Conservation (phyloP, 176 grass and related monocot genomes). For the Cenchrus fungigraminus region DNA sequence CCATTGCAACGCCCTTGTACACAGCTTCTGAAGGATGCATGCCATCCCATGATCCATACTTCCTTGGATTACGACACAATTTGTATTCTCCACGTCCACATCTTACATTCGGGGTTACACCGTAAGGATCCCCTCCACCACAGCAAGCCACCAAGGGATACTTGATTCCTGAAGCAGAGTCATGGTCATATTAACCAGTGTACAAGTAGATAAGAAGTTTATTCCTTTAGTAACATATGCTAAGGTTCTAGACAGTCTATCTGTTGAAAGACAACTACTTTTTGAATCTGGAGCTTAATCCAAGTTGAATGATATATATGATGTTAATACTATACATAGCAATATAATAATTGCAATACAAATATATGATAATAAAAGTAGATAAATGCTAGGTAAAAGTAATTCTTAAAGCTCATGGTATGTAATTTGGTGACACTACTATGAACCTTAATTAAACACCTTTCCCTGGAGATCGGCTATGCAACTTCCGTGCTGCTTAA, state of each 20-base stretch:
- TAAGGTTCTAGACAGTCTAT: neutral
- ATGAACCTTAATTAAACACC: neutral
- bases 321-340: neutral
- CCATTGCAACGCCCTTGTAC: slow-evolving; percentile 54
- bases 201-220: neutral
- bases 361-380: neutral
- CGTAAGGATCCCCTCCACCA: slow-evolving; percentile 45
- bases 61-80: slow-evolving; percentile 46
- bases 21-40: slow-evolving; percentile 50
- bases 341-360: neutral
- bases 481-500: neutral
- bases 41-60: slow-evolving; percentile 74
- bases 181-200: neutral
- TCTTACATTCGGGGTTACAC: neutral
- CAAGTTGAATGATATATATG: neutral
- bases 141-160: slow-evolving; percentile 67
- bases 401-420: neutral
- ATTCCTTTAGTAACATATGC: neutral
- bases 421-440: neutral
- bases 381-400: neutral
- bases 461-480: neutral
- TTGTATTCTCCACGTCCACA: slow-evolving; percentile 45
- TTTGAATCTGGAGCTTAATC: neutral
- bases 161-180: slow-evolving; percentile 48
- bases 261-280: neutral